These are phyloP conservation scores for Russula sp. DNA, from an alignment of 768 basidiomycete genomes.

Conservation along the genomic window DNA sequence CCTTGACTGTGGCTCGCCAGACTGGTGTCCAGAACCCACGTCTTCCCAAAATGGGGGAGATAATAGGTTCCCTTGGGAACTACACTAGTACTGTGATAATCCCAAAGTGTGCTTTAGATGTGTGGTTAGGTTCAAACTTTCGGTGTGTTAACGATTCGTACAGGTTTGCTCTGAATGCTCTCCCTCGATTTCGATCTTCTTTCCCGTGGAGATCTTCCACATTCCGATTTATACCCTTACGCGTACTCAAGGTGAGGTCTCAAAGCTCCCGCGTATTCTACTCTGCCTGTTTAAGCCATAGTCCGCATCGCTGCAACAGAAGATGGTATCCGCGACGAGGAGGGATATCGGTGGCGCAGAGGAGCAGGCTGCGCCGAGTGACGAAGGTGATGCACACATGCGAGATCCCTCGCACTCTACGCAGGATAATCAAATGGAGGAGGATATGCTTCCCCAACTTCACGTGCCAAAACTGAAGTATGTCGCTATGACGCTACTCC, in stretches of 20 bases:
- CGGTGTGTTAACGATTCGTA: not conserved
- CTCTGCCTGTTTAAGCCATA: slow-evolving; percentile 94
- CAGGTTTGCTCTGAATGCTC: slow-evolving; percentile 76
- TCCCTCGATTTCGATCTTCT: slow-evolving; percentile 86
- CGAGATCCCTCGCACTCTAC: slow-evolving; percentile 34
- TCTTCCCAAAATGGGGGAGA: slow-evolving; percentile 34
- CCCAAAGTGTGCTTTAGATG: slow-evolving; percentile 59
- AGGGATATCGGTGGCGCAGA: slow-evolving; percentile 48
- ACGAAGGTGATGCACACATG: slow-evolving; percentile 32
- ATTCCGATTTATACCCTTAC: slow-evolving; percentile 89
- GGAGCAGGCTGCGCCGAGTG: not conserved
- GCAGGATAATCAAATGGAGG: slow-evolving; percentile 35
- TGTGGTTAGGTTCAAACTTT: not conserved
- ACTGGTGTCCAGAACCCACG: slow-evolving; percentile 67
- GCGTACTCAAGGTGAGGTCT: slow-evolving; percentile 86
- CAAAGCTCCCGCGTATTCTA: slow-evolving; percentile 88
- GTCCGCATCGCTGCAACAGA: slow-evolving; percentile 87
- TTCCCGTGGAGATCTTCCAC: slow-evolving; percentile 89
- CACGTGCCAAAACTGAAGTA: slow-evolving; percentile 47
- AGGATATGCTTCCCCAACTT: slow-evolving; percentile 30
- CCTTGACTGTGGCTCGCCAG: slow-evolving; percentile 91
- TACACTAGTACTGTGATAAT: slow-evolving; percentile 63
- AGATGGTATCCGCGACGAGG: slow-evolving; percentile 76
- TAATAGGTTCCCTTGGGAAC: slow-evolving; percentile 49
- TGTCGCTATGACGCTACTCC: slow-evolving; percentile 73